These are phyloP conservation scores for Botrytis squamosa DNA, from an alignment of 2,329 filamentous ascomycete species.

Conservation along the genomic window DNA sequence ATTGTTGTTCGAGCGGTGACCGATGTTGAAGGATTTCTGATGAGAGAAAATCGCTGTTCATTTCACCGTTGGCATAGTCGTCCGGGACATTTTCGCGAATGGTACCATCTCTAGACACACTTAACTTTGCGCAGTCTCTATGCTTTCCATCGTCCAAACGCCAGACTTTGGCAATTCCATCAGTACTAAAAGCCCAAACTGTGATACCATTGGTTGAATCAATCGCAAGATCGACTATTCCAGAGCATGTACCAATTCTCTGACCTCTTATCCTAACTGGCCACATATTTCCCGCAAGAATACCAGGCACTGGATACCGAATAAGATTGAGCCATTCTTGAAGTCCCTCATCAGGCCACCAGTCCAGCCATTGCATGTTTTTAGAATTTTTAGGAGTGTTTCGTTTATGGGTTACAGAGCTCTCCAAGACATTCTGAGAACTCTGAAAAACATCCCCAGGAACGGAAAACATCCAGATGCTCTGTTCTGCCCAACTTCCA, in stretches of 20 bases:
- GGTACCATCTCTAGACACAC: slow-evolving; percentile 37
- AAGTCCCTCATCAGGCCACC: slow-evolving; percentile 43
- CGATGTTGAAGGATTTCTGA: slow-evolving; percentile 9
- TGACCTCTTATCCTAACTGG: slow-evolving; percentile 51
- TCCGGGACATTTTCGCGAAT: slow-evolving; percentile 30
- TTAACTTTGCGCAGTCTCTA: slow-evolving; percentile 20
- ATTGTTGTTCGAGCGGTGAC: slow-evolving; percentile 20
- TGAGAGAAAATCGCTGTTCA: not conserved
- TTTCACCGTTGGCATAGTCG: slow-evolving; percentile 25
- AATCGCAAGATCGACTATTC: slow-evolving; percentile 51
- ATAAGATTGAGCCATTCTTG: slow-evolving; percentile 40
- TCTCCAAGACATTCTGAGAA: slow-evolving; percentile 21
- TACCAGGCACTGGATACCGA: slow-evolving; percentile 25
- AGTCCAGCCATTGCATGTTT: slow-evolving; percentile 39
- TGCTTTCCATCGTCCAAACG: slow-evolving; percentile 42
- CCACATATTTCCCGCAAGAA: slow-evolving; percentile 42
- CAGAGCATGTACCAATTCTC: slow-evolving; percentile 46
- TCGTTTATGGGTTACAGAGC: slow-evolving; percentile 22
- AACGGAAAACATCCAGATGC: slow-evolving; percentile 59
- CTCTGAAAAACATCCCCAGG: slow-evolving; percentile 54
- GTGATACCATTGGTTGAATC: slow-evolving; percentile 46
- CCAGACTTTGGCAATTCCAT: slow-evolving; percentile 48
- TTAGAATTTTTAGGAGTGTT: slow-evolving; percentile 17
- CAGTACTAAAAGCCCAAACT: slow-evolving; percentile 52
- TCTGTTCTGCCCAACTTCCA: slow-evolving; percentile 43